These are phyloP conservation scores for Echium plantagineum DNA, from an alignment of 257 asterid species.

Conservation along the genomic window DNA sequence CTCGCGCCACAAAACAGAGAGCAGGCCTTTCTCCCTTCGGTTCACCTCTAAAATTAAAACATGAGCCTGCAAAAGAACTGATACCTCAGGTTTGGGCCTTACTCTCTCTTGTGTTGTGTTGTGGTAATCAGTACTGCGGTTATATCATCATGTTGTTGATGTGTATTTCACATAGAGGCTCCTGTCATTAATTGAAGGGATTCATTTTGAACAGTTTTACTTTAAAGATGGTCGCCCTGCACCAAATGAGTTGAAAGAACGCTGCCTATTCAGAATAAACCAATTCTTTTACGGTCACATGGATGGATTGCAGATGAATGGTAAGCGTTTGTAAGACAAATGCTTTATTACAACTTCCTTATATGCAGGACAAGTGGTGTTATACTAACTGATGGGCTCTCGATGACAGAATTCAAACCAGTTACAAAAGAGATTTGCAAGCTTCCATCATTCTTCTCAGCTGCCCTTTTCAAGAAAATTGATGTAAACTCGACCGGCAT, in stretches of 20 bases:
- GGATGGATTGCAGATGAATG: constrained; percentile 86
- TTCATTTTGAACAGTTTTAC: constrained; percentile 63
- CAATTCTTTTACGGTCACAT: constrained; percentile 92
- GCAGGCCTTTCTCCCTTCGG: constrained; percentile 75
- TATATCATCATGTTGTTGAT: constrained; percentile 5
- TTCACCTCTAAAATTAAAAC: constrained; percentile 75
- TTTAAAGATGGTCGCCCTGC: constrained; percentile 92
- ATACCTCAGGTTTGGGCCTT: constrained; percentile 77
- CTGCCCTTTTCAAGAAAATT: constrained; percentile 69
- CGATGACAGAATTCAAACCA: constrained; percentile 73
- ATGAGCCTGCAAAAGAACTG: constrained; percentile 79
- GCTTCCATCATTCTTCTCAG: constrained; percentile 96
- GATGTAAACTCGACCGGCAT: constrained; percentile 58
- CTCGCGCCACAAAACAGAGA: constrained; percentile 80
- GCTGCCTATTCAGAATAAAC: constrained; percentile 86
- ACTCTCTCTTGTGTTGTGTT: constrained; percentile 7
- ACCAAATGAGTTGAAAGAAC: constrained; percentile 83
- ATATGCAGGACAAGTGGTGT: constrained; percentile 1
- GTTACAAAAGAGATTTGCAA: constrained; percentile 94
- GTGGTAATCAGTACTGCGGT: constrained; percentile 7
- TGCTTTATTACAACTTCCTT: background rate
- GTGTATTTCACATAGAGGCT: background rate
- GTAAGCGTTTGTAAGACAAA: constrained; percentile 29
- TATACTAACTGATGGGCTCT: constrained; percentile 6
- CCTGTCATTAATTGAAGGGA: constrained; percentile 6